A percentile compares a stretch with the other conserved stretches of the same genome.
Conservation (phyloP, 163 green algal species). For the Chlorella variabilis region DNA sequence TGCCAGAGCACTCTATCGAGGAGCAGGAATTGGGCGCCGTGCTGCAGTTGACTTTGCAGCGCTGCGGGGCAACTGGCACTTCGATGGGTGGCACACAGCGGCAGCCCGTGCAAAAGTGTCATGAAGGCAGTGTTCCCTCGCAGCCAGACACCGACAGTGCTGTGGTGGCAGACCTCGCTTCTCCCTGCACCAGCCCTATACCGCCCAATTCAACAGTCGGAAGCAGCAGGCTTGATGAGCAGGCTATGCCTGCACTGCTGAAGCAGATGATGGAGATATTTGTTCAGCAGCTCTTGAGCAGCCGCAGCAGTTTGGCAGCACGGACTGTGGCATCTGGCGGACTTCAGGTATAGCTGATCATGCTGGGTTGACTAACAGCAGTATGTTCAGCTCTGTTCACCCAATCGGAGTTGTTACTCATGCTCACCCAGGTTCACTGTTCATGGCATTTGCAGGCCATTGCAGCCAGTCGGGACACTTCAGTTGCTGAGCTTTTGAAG, state of each 20-base stretch:
- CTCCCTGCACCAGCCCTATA: too few species aligned
- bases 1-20: slow-evolving; percentile 60
- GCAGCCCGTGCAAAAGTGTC: neutral
- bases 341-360: neutral
- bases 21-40: neutral
- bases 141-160: too few species aligned
- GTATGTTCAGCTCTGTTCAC: neutral
- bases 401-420: neutral
- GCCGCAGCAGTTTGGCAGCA: slow-evolving; percentile 14
- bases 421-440: neutral
- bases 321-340: neutral
- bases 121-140: too few species aligned
- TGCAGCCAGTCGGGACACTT: slow-evolving; percentile 10
- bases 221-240: neutral
- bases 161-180: too few species aligned
- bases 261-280: slow-evolving; percentile 26
- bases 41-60: neutral
- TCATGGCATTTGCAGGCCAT: slow-evolving; percentile 17
- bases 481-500: slow-evolving; percentile 59
- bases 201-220: too few species aligned
- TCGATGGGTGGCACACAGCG: too few species aligned
- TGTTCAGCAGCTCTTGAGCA: slow-evolving; percentile 35
- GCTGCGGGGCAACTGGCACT: neutral
- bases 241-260: neutral
- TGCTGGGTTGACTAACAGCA: neutral